Percentiles rank a stretch among this genome's conserved stretches.
Evolutionary conservation across 2,329 filamentous ascomycete genomes (phyloP).

Genomic region (Claviceps sorghi): DNA sequence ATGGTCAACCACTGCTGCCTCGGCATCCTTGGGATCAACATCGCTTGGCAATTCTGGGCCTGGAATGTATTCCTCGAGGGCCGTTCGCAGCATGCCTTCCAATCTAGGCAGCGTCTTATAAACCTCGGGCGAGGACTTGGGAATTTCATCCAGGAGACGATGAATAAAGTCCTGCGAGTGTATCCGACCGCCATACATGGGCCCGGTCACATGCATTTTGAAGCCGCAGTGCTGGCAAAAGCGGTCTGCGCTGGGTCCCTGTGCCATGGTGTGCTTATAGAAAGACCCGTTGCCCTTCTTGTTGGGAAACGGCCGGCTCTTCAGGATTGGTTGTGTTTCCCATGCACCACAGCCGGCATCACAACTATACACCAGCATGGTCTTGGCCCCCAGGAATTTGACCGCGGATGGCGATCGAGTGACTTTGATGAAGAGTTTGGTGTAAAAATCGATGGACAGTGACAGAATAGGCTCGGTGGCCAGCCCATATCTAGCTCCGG

Average conservation of each 20-base stretch:
- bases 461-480: constrained; percentile 83
- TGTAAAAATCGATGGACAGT: constrained; percentile 92
- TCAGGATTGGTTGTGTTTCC: constrained; percentile 65
- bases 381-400: constrained; percentile 81
- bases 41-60: constrained; percentile 24
- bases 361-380: constrained; percentile 86
- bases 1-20: constrained; percentile 52
- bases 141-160: constrained; percentile 59
- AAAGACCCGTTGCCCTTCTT: constrained; percentile 56
- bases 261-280: constrained; percentile 65
- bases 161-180: constrained; percentile 76
- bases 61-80: constrained; percentile 55
- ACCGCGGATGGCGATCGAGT: constrained; percentile 68
- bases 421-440: constrained; percentile 74
- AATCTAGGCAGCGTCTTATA: constrained; percentile 74
- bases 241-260: constrained; percentile 51
- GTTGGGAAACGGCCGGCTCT: constrained; percentile 49
- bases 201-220: constrained; percentile 77
- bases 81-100: constrained; percentile 81
- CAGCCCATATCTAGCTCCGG: constrained; percentile 73
- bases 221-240: constrained; percentile 71
- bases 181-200: constrained; percentile 86
- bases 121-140: constrained; percentile 47
- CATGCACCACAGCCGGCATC: constrained; percentile 85
- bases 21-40: constrained; percentile 26